Evolutionary conservation across 2,329 filamentous ascomycete species (phyloP).

Genomic region (Colletotrichum tofieldiae): DNA sequence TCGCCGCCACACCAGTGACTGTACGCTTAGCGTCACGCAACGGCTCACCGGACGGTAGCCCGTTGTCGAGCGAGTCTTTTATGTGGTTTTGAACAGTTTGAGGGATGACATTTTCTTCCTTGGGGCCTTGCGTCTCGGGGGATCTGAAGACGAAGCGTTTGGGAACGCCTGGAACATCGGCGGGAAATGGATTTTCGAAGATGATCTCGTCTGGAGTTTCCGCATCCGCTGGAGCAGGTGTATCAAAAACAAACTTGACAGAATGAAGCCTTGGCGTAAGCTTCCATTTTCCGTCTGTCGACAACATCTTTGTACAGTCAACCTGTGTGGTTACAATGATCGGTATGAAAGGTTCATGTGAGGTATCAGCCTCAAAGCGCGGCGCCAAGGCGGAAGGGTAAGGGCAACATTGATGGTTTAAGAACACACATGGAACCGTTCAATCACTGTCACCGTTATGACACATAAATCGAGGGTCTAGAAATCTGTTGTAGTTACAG

Average conservation of each 20-base stretch:
- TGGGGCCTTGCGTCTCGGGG: not conserved
- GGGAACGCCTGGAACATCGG: slow-evolving; percentile 13
- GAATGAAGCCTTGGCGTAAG: slow-evolving; percentile 28
- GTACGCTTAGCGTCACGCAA: not conserved
- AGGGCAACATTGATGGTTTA: slow-evolving; percentile 2
- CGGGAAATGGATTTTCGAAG: slow-evolving; percentile 29
- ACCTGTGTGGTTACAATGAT: not conserved
- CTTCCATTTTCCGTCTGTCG: slow-evolving; percentile 21
- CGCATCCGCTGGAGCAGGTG: not conserved
- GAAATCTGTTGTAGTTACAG: not conserved
- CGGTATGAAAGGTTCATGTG: not conserved
- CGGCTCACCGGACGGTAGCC: too few relatives aligned
- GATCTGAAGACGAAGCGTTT: slow-evolving; percentile 20
- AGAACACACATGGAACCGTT: not conserved
- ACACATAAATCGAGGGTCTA: not conserved
- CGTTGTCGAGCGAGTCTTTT: not conserved
- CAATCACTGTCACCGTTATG: not conserved
- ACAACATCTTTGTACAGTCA: slow-evolving; percentile 4
- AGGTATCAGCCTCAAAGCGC: not conserved
- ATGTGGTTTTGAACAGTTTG: not conserved
- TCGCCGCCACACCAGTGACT: not conserved
- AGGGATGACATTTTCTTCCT: not conserved
- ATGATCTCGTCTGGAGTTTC: slow-evolving; percentile 21
- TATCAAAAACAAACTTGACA: slow-evolving; percentile 36
- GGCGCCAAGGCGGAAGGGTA: not conserved